Conservation (phyloP, 306 rosid genomes). For the Inga leiocalycina region DNA sequence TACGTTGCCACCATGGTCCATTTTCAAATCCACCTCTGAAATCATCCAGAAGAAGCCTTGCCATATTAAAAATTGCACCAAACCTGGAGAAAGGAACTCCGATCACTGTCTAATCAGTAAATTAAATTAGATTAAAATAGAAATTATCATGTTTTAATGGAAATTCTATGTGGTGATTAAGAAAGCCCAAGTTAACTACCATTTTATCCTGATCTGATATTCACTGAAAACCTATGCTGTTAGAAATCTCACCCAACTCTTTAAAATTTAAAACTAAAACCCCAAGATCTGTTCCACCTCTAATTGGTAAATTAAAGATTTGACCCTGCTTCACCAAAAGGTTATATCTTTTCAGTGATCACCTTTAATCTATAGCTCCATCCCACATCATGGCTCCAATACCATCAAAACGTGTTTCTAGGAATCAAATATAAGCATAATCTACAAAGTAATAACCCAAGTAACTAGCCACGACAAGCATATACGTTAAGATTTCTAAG, state of each 20-base stretch:
- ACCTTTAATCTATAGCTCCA: neutral
- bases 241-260: neutral
- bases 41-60: conserved; percentile 62
- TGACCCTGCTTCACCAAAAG: neutral
- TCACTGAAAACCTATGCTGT: neutral
- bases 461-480: neutral
- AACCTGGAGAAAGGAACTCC: conserved; percentile 48
- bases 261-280: neutral
- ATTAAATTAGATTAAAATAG: neutral
- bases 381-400: neutral
- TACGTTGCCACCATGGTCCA: conserved; percentile 74
- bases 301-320: neutral
- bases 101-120: neutral
- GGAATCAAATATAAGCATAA: neutral
- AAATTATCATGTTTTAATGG: neutral
- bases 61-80: conserved; percentile 71
- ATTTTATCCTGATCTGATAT: neutral
- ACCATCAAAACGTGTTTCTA: neutral
- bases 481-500: neutral
- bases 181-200: neutral
- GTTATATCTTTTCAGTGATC: neutral
- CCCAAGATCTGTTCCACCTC: neutral
- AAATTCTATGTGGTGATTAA: neutral
- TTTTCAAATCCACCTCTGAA: conserved; percentile 67
- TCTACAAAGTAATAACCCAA: neutral